Conservation (phyloP, 1,284 basidiomycete species). For the Pyrrhoderma lamaoense region DNA sequence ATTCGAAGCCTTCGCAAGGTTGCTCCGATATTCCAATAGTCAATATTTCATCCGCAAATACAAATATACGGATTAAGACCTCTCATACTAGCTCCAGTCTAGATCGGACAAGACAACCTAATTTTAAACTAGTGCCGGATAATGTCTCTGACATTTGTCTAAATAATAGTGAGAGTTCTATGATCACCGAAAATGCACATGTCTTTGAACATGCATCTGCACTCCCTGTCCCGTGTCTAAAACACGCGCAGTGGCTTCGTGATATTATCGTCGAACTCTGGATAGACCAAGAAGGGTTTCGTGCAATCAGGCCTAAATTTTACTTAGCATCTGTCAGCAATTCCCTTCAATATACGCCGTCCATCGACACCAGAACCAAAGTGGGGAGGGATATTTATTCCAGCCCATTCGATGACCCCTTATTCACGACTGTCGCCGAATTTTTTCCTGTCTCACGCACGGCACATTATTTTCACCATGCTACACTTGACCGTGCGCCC, state of each 20-base stretch:
- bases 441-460: conserved; percentile 57
- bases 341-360: conserved; percentile 21
- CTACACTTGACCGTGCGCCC: conserved; percentile 60
- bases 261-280: conserved; percentile 52
- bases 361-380: no score
- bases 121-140: background rate
- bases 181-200: background rate
- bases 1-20: background rate
- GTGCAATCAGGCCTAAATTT: conserved; percentile 51
- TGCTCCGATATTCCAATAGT: background rate
- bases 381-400: no score
- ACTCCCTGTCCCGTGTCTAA: conserved; percentile 13
- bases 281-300: conserved; percentile 77
- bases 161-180: background rate
- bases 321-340: conserved; percentile 42
- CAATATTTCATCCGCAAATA: background rate
- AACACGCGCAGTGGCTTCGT: conserved; percentile 29
- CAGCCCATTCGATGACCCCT: conserved; percentile 20
- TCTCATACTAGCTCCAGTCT: background rate
- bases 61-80: background rate
- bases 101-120: background rate
- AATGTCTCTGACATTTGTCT: background rate
- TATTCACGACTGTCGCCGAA: conserved; percentile 38
- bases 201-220: background rate
- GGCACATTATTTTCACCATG: conserved; percentile 62